Evolutionary conservation across 1,139 yeast species (phyloP), one percentile per base, ranked within the genome.

Genomic region (Protomyces inundatus): DNA sequence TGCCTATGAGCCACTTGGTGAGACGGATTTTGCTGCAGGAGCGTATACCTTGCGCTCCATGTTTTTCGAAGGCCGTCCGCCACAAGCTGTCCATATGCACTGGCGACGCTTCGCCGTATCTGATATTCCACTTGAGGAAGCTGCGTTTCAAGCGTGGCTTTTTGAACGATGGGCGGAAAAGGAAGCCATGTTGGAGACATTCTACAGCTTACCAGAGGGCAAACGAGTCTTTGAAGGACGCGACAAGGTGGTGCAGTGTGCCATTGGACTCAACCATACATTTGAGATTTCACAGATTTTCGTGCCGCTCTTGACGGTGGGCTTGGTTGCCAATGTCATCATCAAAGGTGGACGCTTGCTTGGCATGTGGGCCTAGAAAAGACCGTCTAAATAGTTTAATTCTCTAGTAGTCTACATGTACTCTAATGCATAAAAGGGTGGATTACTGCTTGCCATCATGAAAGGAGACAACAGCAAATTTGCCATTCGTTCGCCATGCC

Each of bases 21-120:
- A 70, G 36, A 82, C 81, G 10, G 85, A 84, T 67, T 87, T 81
- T 73, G 97, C 97, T 1, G 97, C 91, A 72, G 87, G 86, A 68
- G 79, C 80, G 39, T 95, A 81, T 73, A 83, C 91, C 1, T 78
- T 93, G 64, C 80, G 81, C 65, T 78, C 81, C 51, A 82, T 86
- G 64, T 90, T 84, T 71, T 71, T 90, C 6, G 75, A 79, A 57
- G 96, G 97, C 1, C 77, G 81, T 64, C 88, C 90, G 23, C 98
- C 98, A 0, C 76, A 80, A 53, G 69, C 77, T 12, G 84, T 90
- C 7, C 83, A 82, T 70, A 58, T 58, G 62, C 55, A 58, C 45
- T 58, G 62, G 62, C 42, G 62, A 6, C 12, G 54, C 2, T 58
- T 58, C n/a, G 62, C 62, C 10, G 54, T 55, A n/a, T 51, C 39